Evolutionary conservation across 179 eudicot species (phyloP), one percentile per base, ranked within the genome.

Genomic region (Drosera spatulata): DNA sequence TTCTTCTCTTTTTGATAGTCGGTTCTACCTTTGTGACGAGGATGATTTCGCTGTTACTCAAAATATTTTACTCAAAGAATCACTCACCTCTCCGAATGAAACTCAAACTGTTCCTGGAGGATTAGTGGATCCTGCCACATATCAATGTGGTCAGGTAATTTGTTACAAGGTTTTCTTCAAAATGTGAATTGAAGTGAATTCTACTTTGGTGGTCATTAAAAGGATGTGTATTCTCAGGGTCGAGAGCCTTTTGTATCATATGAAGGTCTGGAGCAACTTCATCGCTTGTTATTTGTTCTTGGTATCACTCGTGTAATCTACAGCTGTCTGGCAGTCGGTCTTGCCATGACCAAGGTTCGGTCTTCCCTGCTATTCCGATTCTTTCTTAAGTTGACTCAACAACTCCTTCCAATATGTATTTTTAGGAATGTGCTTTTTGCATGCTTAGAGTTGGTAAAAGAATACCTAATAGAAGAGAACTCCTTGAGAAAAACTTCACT

Each of bases 211-310:
- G 33, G 14, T n/a, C 14, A 12, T 7, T 13, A 52, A 13, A 38
- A 44, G 8, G 45, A 43, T 4, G 59, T 15, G 6, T 55, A 55
- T 33, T 37, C 39, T 60, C 85, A 88, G 99, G 99, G 95, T 10
- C 91, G 75, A 33, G 96, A 93, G 73, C 99, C 99, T 56, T 93
- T 88, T 64, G 96, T 93, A 63, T 93, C 99, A 6, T 74, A 76
- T 54, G 95, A 93, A 84, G 99, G 96, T 52, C 93, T 93, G 49
- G 99, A 88, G 68, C 99, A 93, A 75, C 99, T 93, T 71, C 87
- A 88, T 49, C 85, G 95, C 5, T 93, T 93, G 77, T 78, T 93
- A 76, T 93, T 93, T 75, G 96, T 93, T 70, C 96, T 93, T 49
- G 99, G 95, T 39, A 84, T 88, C 58, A 88, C 96, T 58, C 95